Conservation (phyloP, 2,329 filamentous ascomycete genomes). For the Talaromyces sp. region DNA sequence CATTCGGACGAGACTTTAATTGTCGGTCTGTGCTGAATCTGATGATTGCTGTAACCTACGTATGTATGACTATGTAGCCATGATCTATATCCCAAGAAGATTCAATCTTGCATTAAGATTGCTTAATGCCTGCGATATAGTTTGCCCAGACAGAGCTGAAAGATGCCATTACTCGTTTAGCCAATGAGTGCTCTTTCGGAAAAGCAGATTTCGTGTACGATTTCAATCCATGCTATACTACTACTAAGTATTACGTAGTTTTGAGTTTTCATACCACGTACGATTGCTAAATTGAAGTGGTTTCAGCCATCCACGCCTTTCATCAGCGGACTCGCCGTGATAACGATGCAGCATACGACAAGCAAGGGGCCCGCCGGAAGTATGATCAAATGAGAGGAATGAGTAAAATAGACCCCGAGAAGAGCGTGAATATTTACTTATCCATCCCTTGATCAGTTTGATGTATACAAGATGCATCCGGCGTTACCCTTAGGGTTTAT, state of each 20-base stretch:
- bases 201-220: not conserved
- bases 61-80: too few relatives aligned
- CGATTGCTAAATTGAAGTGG: not conserved
- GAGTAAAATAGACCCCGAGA: not conserved
- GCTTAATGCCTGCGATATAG: not conserved
- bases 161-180: not conserved
- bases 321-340: not conserved
- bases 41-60: not conserved
- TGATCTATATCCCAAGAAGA: not conserved
- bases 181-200: not conserved
- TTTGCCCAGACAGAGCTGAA: not conserved
- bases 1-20: not conserved
- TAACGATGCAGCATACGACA: not conserved
- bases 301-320: not conserved
- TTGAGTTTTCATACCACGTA: not conserved
- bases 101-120: not conserved
- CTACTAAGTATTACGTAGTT: not conserved
- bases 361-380: not conserved
- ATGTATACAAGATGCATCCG: not conserved
- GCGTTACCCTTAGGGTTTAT: not conserved
- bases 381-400: not conserved
- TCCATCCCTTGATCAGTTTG: not conserved
- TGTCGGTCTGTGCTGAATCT: constrained; percentile 1
- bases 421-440: not conserved
- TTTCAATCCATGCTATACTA: not conserved